These are phyloP conservation scores for Mortierella sp. DNA, from an alignment of 371 early-diverging fungal species.

Conservation along the genomic window DNA sequence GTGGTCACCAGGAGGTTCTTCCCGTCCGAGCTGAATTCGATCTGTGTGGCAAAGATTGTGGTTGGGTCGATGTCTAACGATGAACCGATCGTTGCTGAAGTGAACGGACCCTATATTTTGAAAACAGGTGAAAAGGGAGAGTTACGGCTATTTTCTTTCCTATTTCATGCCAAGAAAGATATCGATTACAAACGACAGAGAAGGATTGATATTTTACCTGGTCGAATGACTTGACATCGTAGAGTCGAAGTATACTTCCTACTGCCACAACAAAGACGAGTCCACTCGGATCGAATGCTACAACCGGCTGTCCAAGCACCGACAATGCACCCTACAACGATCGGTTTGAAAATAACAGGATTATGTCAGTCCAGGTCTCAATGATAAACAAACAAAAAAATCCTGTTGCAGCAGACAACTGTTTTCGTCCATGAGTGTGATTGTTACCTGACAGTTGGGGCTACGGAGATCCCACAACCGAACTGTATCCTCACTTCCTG, in stretches of 20 bases:
- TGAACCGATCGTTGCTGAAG: slow-evolving; percentile 32
- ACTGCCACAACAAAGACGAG: slow-evolving; percentile 81
- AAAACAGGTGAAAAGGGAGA: too few species aligned
- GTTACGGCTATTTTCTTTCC: too few species aligned
- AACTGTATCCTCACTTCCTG: slow-evolving; percentile 82
- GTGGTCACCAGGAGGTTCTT: slow-evolving; percentile 81
- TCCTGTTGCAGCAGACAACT: too few species aligned
- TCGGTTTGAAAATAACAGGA: background rate
- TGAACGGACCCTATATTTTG: slow-evolving; percentile 57
- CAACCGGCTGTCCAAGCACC: slow-evolving; percentile 66
- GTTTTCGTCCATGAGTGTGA: too few species aligned
- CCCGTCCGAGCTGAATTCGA: slow-evolving; percentile 85
- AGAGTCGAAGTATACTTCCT: slow-evolving; percentile 71
- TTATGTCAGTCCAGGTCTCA: background rate
- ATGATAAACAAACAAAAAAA: too few species aligned
- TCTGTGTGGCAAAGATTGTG: slow-evolving; percentile 58
- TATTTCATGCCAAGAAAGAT: too few species aligned
- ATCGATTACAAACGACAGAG: too few species aligned
- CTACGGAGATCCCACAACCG: slow-evolving; percentile 85
- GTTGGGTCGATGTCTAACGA: slow-evolving; percentile 17
- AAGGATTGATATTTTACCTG: slow-evolving; percentile 56
- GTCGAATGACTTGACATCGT: slow-evolving; percentile 76
- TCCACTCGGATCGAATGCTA: slow-evolving; percentile 87
- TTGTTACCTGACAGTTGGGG: slow-evolving; percentile 72
- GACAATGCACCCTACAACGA: slow-evolving; percentile 61